These are phyloP conservation scores for Saccharomycopsis guyanensis DNA, from an alignment of 805 yeast species.

Conservation along the genomic window DNA sequence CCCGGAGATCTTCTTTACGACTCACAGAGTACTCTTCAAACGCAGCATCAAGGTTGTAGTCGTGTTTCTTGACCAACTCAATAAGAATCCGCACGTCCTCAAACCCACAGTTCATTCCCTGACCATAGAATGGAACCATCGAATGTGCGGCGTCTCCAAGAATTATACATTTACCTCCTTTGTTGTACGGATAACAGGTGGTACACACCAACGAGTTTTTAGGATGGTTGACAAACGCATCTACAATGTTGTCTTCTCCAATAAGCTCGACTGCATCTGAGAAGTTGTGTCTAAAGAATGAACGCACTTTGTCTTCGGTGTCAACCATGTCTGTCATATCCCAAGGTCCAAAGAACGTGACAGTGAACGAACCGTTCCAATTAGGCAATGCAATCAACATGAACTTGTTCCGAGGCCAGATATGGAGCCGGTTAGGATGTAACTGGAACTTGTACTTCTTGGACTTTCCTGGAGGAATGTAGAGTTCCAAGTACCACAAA, in stretches of 20 bases:
- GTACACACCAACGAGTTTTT: conserved; percentile 73
- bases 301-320: conserved; percentile 35
- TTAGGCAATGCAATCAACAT: conserved; percentile 92
- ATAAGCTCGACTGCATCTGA: conserved; percentile 68
- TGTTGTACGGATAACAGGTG: conserved; percentile 62
- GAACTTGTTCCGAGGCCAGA: conserved; percentile 83
- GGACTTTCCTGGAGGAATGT: conserved; percentile 50
- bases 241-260: conserved; percentile 45
- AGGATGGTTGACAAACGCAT: conserved; percentile 53
- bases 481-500: conserved; percentile 74
- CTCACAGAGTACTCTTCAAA: conserved; percentile 46
- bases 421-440: conserved; percentile 74
- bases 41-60: conserved; percentile 37
- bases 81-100: conserved; percentile 76
- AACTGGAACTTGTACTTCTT: conserved; percentile 37
- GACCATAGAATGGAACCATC: conserved; percentile 98
- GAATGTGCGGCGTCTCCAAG: conserved; percentile 94
- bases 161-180: conserved; percentile 51
- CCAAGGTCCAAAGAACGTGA: conserved; percentile 85
- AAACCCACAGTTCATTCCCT: conserved; percentile 94
- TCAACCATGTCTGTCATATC: conserved; percentile 46
- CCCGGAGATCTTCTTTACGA: conserved; percentile 60
- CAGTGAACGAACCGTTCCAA: conserved; percentile 77
- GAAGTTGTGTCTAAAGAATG: conserved; percentile 55
- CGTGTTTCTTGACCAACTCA: conserved; percentile 35